Evolutionary conservation across 352 stramenopile genomes (phyloP), one percentile per base, ranked within the genome.

Genomic region (Phytopythium boreale): DNA sequence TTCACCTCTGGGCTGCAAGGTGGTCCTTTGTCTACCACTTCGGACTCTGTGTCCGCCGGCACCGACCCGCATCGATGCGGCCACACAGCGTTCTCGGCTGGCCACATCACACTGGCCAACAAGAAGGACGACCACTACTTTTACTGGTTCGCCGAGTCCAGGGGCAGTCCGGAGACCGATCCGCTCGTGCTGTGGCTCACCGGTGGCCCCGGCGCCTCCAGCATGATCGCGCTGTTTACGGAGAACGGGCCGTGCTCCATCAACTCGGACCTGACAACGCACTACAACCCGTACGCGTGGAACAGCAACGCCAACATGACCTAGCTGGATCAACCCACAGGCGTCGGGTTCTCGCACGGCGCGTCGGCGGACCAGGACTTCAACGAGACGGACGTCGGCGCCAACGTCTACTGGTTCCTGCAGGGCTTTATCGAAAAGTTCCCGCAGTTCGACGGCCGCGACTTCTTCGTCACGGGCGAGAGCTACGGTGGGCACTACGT

Each of bases 41-140:
- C 37, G 37, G 20, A 20, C 37, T 7, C 37, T 1, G 11, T 15
- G 37, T 44, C 37, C 12, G 20, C 37, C 5, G 15, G 37, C 15
- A 15, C 37, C 7, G 20, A 15, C 37, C 37, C 37, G 37, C 37
- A 44, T 20, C 37, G 37, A 44, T 71, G 64, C 24, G 69, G 68
- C 20, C 55, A 74, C 44, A 74, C 64, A 0, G 67, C 69, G 34
- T 69, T 83, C 47, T 69, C 82, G 29, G 64, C 75, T 2, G 77
- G 75, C 2, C 84, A 88, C 67, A 76, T 88, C 55, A 72, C 70
- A 59, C 68, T 88, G 12, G 4, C 69, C 20, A 83, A 84, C 72
- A 82, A 82, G 61, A 44, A 82, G n/a, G 79, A 88, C 53, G 77
- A 82, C 37, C 59, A 86, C 58, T 89, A 88, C 68, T 90, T 90